phyloP scores from a whole-genome alignment of 805 yeast genomes.

The Lipomyces lipofer region DNA sequence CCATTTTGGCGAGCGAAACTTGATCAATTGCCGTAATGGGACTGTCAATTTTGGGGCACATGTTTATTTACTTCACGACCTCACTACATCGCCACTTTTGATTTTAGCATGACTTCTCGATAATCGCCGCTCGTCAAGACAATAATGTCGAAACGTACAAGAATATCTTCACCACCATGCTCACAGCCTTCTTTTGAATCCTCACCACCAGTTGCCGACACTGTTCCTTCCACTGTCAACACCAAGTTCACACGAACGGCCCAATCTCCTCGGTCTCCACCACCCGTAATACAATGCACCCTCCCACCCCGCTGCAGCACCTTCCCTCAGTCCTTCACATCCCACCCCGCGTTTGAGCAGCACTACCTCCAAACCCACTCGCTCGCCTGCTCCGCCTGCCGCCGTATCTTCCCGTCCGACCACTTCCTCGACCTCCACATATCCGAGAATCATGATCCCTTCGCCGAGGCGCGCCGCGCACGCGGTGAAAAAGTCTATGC shows the following conservation, averaged over 20 bases:
- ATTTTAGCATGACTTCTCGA: too few relatives aligned
- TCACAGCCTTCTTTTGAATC: too few relatives aligned
- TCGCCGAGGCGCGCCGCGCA: slow-evolving; percentile 42
- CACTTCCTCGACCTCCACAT: slow-evolving; percentile 50
- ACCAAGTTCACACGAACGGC: too few relatives aligned
- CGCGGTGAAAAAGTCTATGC: slow-evolving; percentile 45
- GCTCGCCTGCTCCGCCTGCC: slow-evolving; percentile 32
- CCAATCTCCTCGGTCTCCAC: not conserved
- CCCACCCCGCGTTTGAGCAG: slow-evolving; percentile 29
- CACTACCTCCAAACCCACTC: slow-evolving; percentile 33
- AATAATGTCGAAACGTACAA: too few relatives aligned
- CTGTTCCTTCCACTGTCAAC: not conserved
- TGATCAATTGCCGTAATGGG: too few relatives aligned
- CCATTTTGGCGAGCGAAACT: too few relatives aligned
- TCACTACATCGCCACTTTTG: too few relatives aligned
- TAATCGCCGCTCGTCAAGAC: too few relatives aligned
- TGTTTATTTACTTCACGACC: too few relatives aligned
- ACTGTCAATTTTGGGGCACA: too few relatives aligned
- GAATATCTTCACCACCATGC: too few relatives aligned
- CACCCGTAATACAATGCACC: slow-evolving; percentile 18
- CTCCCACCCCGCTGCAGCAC: slow-evolving; percentile 27
- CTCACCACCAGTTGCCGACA: not conserved
- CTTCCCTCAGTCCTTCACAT: slow-evolving; percentile 17
- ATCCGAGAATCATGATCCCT: slow-evolving; percentile 56
- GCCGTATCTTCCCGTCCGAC: slow-evolving; percentile 45